A percentile compares a stretch with the other conserved stretches of the same genome.
phyloP scores from a whole-genome alignment of 768 basidiomycete species.

The Lactarius trivialis region DNA sequence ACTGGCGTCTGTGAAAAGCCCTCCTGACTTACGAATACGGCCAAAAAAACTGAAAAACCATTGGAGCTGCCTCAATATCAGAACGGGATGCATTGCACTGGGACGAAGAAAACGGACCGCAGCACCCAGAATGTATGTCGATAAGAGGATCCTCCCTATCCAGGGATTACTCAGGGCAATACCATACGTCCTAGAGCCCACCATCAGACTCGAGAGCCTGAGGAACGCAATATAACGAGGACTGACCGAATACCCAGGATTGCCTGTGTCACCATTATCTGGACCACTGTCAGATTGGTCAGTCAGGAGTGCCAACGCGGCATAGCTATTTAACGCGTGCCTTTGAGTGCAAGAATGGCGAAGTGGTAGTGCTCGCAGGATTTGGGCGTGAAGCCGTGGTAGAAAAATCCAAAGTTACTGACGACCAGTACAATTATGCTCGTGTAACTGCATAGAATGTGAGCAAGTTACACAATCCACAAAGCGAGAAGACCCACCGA shows the following conservation, averaged over 20 bases:
- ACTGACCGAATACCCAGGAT: constrained; percentile 56
- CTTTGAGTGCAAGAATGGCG: constrained; percentile 57
- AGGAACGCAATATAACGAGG: background rate
- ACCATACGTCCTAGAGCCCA: constrained; percentile 44
- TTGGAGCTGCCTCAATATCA: constrained; percentile 35
- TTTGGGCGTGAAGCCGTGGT: constrained; percentile 38
- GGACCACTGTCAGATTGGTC: constrained; percentile 40
- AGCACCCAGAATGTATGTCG: constrained; percentile 36
- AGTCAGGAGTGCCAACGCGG: background rate
- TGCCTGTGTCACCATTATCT: constrained; percentile 57
- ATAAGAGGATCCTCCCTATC: constrained; percentile 36
- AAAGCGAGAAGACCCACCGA: constrained; percentile 4
- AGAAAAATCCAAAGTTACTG: constrained; percentile 57
- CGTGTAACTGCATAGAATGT: constrained; percentile 29
- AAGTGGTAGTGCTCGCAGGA: constrained; percentile 46
- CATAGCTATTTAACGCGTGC: constrained; percentile 29
- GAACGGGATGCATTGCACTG: constrained; percentile 16
- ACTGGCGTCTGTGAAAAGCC: background rate
- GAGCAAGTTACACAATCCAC: background rate
- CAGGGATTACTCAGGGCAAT: constrained; percentile 41
- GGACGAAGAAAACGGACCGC: constrained; percentile 33
- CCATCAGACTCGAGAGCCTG: background rate
- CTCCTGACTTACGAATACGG: constrained; percentile 39
- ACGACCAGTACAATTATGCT: constrained; percentile 44
- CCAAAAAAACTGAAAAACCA: constrained; percentile 50